Evolutionary conservation across 2,329 filamentous ascomycete species (phyloP), one percentile per base, ranked within the genome.

Genomic region (Monosporascus cannonballus): DNA sequence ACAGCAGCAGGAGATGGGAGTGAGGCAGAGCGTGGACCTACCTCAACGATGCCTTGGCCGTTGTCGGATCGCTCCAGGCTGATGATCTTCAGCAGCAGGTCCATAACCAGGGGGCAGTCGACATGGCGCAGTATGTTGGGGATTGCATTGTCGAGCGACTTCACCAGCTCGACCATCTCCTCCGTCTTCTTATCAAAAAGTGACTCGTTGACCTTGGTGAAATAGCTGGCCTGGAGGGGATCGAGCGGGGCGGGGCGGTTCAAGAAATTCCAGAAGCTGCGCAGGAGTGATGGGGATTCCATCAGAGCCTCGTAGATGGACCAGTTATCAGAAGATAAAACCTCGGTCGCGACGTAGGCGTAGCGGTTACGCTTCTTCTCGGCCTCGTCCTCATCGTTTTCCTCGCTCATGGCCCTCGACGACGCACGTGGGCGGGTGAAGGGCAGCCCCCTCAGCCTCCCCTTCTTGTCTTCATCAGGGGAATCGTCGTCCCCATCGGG

Each of bases 141-240:
- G 22, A 99, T 84, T 41, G 94, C 88, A 50, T 86, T 83, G 36
- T 94, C 87, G 48, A 96, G 74, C 2, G 84, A 86, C 69, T 91
- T 95, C 70, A 99, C 84, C 56, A 99, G 85, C 18, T 86, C 84
- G 60, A 97, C 78, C 93, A 97, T 99, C 59, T 96, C 93, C 65
- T 95, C 90, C 6, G 95, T 96, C 79, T 97, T 97, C 73, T 94
- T 95, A 69, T 97, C 94, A 52, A 99, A 87, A 20, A 99, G 75
- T n/a, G 90, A 89, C 73, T 99, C 94, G 70, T 97, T 97, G 66
- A 99, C 92, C 69, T 97, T 99, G 51, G 93, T 96, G 69, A 99
- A 99, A 69, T 99, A 99, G 65, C 92, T 92, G 18, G 94, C 93
- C 72, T 97, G 93, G 6, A 96, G 80, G 38, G 93, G 89, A 68